phyloP scores from a whole-genome alignment of 345 rosid genomes.

The Syzygium aromaticum region DNA sequence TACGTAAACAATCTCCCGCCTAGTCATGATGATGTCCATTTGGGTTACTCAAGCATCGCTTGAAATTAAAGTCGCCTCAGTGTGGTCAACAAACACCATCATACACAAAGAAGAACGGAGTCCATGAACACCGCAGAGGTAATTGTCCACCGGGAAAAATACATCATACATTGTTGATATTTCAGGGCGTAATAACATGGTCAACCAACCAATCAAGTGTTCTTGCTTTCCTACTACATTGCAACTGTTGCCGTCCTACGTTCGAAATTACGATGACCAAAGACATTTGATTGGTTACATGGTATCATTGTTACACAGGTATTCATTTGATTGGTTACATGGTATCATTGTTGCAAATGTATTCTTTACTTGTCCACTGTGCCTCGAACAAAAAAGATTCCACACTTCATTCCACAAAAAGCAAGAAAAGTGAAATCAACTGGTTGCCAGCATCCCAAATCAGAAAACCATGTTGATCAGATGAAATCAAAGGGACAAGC shows the following conservation, averaged over 20 bases:
- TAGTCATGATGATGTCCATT: background rate
- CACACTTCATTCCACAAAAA: background rate
- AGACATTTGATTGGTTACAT: background rate
- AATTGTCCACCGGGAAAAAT: background rate
- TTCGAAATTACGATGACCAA: background rate
- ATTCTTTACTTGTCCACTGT: background rate
- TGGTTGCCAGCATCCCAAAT: background rate
- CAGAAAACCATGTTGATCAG: background rate
- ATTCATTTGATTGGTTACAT: background rate
- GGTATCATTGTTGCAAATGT: background rate
- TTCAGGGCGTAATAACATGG: background rate
- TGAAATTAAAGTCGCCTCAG: background rate
- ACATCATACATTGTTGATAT: background rate
- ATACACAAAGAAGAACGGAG: background rate
- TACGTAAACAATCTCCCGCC: background rate
- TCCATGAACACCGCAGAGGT: background rate
- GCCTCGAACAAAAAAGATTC: background rate
- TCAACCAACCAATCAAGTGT: background rate
- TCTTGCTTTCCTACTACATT: background rate
- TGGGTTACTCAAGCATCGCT: background rate
- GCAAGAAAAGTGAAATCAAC: background rate
- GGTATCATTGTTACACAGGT: background rate
- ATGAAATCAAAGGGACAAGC: background rate
- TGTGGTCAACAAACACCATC: background rate
- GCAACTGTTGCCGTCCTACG: background rate